Evolutionary conservation across 768 basidiomycete species (phyloP).

Genomic region (Brasilioporus rufonigricans): DNA sequence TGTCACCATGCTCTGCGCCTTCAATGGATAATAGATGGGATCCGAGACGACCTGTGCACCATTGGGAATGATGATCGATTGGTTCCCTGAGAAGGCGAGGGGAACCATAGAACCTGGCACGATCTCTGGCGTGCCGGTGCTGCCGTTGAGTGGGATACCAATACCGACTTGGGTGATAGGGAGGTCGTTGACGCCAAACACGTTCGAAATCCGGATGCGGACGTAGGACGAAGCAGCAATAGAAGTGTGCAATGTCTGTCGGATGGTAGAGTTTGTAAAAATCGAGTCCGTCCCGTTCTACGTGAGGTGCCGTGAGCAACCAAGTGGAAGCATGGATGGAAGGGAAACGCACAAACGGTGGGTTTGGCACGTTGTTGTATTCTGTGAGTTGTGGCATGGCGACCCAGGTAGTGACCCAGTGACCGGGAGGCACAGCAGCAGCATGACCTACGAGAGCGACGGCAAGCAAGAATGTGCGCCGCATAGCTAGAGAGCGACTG

Average conservation of each 20-base stretch:
- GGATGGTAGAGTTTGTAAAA: slow-evolving; percentile 1
- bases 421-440: neutral
- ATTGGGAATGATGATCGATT: slow-evolving; percentile 1
- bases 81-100: neutral
- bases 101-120: neutral
- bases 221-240: slow-evolving; percentile 1
- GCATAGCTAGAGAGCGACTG: neutral
- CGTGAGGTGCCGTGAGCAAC: slow-evolving; percentile 4
- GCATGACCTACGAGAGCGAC: neutral
- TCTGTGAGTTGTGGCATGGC: slow-evolving; percentile 7
- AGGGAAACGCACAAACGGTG: neutral
- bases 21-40: neutral
- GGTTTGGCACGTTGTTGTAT: slow-evolving; percentile 2
- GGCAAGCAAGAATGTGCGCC: neutral
- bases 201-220: slow-evolving; percentile 1
- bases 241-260: neutral
- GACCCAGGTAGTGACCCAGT: slow-evolving; percentile 8
- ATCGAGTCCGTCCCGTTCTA: neutral
- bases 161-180: neutral
- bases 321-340: neutral
- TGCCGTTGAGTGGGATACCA: neutral
- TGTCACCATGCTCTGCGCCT: neutral
- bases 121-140: neutral
- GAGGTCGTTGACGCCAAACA: neutral
- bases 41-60: neutral